Evolutionary conservation across 345 rosid species (phyloP), one percentile per base, ranked within the genome.

Genomic region (Lepidium aucheri): DNA sequence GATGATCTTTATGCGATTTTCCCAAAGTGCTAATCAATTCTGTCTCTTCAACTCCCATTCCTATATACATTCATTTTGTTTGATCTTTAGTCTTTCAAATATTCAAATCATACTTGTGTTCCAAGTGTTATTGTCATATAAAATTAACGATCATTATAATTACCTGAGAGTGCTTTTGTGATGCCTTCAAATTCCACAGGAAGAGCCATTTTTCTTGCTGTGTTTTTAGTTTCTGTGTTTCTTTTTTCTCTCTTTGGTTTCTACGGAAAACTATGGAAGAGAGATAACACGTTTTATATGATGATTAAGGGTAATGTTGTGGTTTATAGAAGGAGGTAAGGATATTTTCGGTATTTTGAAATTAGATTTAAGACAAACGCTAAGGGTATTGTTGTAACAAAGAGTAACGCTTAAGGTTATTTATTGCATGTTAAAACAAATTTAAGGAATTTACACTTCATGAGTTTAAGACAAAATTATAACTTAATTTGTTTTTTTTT

Each of bases 31-130:
- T 77, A 65, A 90, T 72, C 70, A 90, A 15, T 50, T 84, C 70
- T 20, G 69, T 76, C 85, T 94, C 99, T 47, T 90, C 97, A 42
- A 93, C 78, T 74, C 98, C 98, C 68, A 81, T 77, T 44, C 98
- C 98, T 82, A 64, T 12, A 26, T 53, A 1, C 14, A 47, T 42
- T 8, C 46, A 4, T 4, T 2, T 12, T 34, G 22, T 47, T 8
- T 1, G 10, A 1, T 18, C 3, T 4, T 20, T 1, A 50, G 13
- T 45, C 57, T n/a, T n/a, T 7, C 68, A 20, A 44, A 4, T 26
- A 26, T 55, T 43, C 30, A 56, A 34, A 59, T 60, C 34, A 28
- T 59, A 30, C 16, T 12, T 9, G n/a, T 2, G n/a, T 44, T 16
- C 30, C 60, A 54, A 9, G 7, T 34, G n/a, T n/a, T n/a, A 15